Conservation (phyloP, 768 basidiomycete genomes). For the Rickenella mellea region DNA sequence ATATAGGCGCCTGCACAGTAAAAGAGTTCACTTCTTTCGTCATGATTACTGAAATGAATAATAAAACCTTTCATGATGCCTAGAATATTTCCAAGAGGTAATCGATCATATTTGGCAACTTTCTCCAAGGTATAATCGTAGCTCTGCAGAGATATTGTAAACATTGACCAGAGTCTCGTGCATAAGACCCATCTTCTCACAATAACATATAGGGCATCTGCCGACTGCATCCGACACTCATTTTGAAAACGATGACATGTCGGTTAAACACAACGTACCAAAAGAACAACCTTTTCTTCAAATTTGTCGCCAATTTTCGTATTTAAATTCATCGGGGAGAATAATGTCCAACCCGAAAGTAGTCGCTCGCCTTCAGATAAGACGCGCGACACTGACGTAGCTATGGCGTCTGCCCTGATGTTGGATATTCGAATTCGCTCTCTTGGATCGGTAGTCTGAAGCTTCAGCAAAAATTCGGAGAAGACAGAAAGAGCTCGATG, state of each 20-base stretch:
- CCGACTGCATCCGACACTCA: slow-evolving; percentile 18
- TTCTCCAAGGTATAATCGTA: slow-evolving; percentile 93
- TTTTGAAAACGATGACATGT: slow-evolving; percentile 13
- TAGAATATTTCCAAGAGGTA: slow-evolving; percentile 76
- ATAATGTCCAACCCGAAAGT: slow-evolving; percentile 84
- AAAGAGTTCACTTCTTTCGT: not conserved
- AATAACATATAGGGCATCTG: slow-evolving; percentile 62
- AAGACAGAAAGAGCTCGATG: slow-evolving; percentile 83
- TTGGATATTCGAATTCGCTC: slow-evolving; percentile 83
- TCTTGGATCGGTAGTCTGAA: slow-evolving; percentile 87
- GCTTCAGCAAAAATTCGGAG: slow-evolving; percentile 82
- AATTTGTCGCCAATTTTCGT: slow-evolving; percentile 66
- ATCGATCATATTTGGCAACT: slow-evolving; percentile 80
- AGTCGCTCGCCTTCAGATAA: slow-evolving; percentile 68
- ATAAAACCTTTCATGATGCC: slow-evolving; percentile 65
- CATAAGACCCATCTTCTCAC: too few species aligned
- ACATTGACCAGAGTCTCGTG: too few species aligned
- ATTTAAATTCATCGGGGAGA: slow-evolving; percentile 74
- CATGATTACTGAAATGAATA: not conserved
- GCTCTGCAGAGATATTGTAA: slow-evolving; percentile 48
- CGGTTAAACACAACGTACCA: slow-evolving; percentile 45
- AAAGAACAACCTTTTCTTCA: slow-evolving; percentile 87
- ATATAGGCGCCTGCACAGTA: slow-evolving; percentile 77
- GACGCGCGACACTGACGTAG: slow-evolving; percentile 74
- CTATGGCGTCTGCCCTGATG: slow-evolving; percentile 87